These are phyloP conservation scores for Pezicula rhizophila DNA, from an alignment of 2,329 filamentous ascomycete species.

Conservation along the genomic window DNA sequence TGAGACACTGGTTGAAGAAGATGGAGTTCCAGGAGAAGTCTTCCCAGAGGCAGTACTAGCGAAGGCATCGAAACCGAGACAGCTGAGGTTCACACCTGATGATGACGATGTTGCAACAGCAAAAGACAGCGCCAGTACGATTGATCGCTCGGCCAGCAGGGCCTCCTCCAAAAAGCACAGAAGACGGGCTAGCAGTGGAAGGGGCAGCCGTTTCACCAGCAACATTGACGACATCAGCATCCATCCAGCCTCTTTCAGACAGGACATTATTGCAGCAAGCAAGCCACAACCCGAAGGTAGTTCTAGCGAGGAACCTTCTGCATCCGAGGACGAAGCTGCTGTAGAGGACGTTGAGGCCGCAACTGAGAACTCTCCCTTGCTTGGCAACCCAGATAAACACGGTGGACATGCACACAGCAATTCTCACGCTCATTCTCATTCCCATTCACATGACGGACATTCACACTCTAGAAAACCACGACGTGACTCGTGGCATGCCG, in stretches of 20 bases:
- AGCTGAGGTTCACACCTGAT: slow-evolving; percentile 21
- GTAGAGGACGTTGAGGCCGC: slow-evolving; percentile 28
- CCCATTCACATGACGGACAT: slow-evolving; percentile 14
- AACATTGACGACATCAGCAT: slow-evolving; percentile 66
- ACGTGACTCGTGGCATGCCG: slow-evolving; percentile 45
- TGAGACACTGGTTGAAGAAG: slow-evolving; percentile 49
- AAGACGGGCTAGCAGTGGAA: slow-evolving; percentile 25
- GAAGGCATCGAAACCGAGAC: slow-evolving; percentile 31
- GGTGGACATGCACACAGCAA: slow-evolving; percentile 1
- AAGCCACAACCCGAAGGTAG: slow-evolving; percentile 53
- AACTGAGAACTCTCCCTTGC: slow-evolving; percentile 25
- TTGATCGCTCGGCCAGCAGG: slow-evolving; percentile 14
- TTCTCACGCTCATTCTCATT: slow-evolving; percentile 5
- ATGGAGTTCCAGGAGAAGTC: slow-evolving; percentile 53
- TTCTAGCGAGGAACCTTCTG: slow-evolving; percentile 47
- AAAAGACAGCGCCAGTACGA: slow-evolving; percentile 9
- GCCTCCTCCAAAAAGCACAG: slow-evolving; percentile 17
- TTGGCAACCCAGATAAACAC: slow-evolving; percentile 14
- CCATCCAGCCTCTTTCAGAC: slow-evolving; percentile 82
- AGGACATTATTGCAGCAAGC: slow-evolving; percentile 86
- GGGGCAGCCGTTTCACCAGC: slow-evolving; percentile 53
- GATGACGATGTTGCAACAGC: slow-evolving; percentile 23
- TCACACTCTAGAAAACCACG: slow-evolving; percentile 6
- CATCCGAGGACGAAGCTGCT: slow-evolving; percentile 29
- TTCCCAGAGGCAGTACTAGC: slow-evolving; percentile 57